Conservation (phyloP, 1,139 yeast species). For the Candida albicans region DNA sequence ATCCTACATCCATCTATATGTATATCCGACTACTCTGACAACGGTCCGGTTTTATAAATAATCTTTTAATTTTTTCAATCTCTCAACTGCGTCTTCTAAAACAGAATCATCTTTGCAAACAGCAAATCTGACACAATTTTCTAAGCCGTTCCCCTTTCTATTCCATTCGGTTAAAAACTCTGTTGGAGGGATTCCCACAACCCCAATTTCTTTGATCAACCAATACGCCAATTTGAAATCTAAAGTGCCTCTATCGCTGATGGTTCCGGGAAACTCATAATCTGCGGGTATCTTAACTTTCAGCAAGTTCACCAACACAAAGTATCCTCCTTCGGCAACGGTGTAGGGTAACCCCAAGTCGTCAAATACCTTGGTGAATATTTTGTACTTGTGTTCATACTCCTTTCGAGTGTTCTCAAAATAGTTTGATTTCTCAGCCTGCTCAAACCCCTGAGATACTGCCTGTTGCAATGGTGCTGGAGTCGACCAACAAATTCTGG, state of each 20-base stretch:
- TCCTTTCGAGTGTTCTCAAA: constrained; percentile 66
- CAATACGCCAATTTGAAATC: constrained; percentile 91
- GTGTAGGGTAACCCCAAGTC: constrained; percentile 88
- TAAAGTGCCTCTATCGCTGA: constrained; percentile 61
- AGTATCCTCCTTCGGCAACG: constrained; percentile 89
- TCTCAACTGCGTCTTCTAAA: constrained; percentile 76
- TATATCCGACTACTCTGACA: no score
- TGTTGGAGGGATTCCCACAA: constrained; percentile 94
- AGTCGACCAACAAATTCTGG: constrained; percentile 84
- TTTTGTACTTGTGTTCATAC: constrained; percentile 68
- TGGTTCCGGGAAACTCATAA: constrained; percentile 69
- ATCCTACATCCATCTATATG: no score
- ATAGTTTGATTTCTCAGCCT: constrained; percentile 63
- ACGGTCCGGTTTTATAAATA: constrained; percentile 37
- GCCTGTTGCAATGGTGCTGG: constrained; percentile 97
- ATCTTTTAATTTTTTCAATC: constrained; percentile 67
- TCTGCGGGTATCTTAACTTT: constrained; percentile 76
- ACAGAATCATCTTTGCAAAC: constrained; percentile 89
- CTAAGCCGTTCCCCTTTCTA: constrained; percentile 73
- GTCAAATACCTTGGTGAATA: constrained; percentile 76
- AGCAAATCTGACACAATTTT: constrained; percentile 87
- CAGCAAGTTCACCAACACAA: constrained; percentile 81
- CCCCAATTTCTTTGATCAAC: constrained; percentile 89
- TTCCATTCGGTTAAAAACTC: constrained; percentile 68
- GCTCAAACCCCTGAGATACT: constrained; percentile 69